Base-by-base conservation (phyloP, 257 asterid species). In the Coffea eugenioides region DNA sequence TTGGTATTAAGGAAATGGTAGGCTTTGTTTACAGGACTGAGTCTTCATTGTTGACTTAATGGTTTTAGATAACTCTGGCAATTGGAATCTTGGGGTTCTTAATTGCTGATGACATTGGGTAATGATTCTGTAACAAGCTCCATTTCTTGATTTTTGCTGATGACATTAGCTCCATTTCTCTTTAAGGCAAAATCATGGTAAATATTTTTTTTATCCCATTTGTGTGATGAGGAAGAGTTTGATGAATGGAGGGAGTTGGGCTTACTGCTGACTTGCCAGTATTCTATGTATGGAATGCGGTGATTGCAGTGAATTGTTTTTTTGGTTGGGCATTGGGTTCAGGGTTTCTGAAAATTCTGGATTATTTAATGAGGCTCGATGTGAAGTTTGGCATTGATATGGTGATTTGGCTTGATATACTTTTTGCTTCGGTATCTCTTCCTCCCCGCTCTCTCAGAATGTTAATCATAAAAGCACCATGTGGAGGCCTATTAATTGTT, bases 51-150 rank as follows among this genome's bases (percentile, higher is more conserved):
- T 23, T 36, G 46, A n/a, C 25, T 31, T 8, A 34, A n/a, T 34
- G 39, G 45, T 36, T 36, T 20, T 0, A n/a, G 10, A 13, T 27
- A 20, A 31, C 2, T 56, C 69, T 39, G 15, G 71, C 3, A 66
- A 1, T 59, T 16, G 57, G 57, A 10, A 41, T 62, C 43, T 27
- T 77, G 21, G 56, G 59, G 46, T 23, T 80, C 69, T 77, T 64
- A 61, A 70, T 43, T 62, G 61, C 36, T 56, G 78, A 74, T 46
- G 74, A 79, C 57, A 79, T 52, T 10, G 69, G 75, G 45, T 39
- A 34, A 41, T 75, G 74, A 46, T 41, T n/a, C 27, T 75, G 73
- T 25, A n/a, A 36, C 12, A 72, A 43, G 15, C 64, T 77, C 10
- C 57, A 34, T 61, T 75, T 67, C 13, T 75, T 69, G 57, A 48